Evolutionary conservation across 1,139 yeast species (phyloP), one percentile per base, ranked within the genome.

Genomic region (Eremothecium coryli): DNA sequence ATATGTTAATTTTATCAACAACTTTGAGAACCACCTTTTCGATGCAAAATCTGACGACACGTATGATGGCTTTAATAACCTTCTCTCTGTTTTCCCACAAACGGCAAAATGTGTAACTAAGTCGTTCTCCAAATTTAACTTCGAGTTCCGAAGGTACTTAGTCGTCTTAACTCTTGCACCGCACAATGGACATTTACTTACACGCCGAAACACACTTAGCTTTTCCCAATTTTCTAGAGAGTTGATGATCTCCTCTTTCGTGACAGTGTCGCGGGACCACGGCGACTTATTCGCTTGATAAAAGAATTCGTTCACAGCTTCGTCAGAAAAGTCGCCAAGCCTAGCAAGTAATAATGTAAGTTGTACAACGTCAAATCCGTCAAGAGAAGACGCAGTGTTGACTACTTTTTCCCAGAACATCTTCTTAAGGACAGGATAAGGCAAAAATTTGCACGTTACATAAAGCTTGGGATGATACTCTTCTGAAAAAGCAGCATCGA

Each of bases 31-130:
- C 97, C 97, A 86, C 43, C 90, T 73, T 46, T 82, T 77, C 3
- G 90, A 73, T 0, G 97, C 97, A 45, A 80, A 74, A 38, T 75
- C 79, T 0, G 93, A 73, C 0, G 95, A 75, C 1, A 84, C 90
- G 52, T 76, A 88, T 2, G 80, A 68, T 4, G 84, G 73, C 39
- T 76, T 74, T 26, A 82, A 59, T 12, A 82, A 55, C 44, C 77
- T 73, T 45, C 77, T 73, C 42, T 76, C 73, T 36, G 79, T 73
- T 79, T 82, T 75, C 0, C 85, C 78, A 59, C 98, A 90, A 2
- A 85, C 74, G 0, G 95, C 93, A 42, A 88, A 70, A 61, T 90
- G 98, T 1, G 86, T 77, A 16, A 84, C 73, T 33, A 85, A 73
- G 46, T 85, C 94, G 29, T 70, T 56, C 32, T 51, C 59, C 18